Evolutionary conservation across 768 basidiomycete genomes (phyloP), one percentile per base, ranked within the genome.

Genomic region (Mycena amicta): DNA sequence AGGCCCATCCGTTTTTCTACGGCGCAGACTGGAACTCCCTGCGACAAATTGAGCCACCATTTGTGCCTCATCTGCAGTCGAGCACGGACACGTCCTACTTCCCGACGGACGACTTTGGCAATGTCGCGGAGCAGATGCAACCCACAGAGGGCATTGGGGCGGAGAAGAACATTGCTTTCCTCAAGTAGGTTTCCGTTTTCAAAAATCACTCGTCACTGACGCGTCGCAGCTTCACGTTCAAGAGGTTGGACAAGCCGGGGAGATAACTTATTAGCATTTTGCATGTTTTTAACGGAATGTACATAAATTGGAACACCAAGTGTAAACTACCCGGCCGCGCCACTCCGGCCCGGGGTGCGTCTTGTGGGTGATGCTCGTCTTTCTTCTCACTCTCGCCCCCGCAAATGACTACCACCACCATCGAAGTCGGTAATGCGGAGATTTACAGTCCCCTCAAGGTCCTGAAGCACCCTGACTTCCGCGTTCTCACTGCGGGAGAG

Each of bases 41-140:
- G 70, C 88, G 95, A 28, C 86, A 93, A 61, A 98, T 99, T 60
- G 93, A 95, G 61, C 93, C 95, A 23, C 96, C 96, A 1, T 98
- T 98, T 72, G 92, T 99, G 15, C 96, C 96, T 3, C 92, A 89
- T 55, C 80, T 99, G 43, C 88, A 91, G 63, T 94, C 92, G 27
- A 90, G 91, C 67, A 95, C 93, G 23, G 95, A 97, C 68, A 97
- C 95, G 0, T 92, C 89, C 2, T 96, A 98, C 77, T 98, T 98
- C 89, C 95, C 95, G 2, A 94, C 91, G 3, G 95, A 97, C 63
- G 95, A 97, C 65, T 83, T 95, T 25, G 87, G 88, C 37, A 84
- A 90, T 65, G 82, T 84, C 50, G 77, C 84, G 4, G 82, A 83
- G 61, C 81, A 85, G 53, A 72, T 86, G 50, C 85, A 86, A 59